Evolutionary conservation across 2,329 filamentous ascomycete genomes (phyloP), one percentile per base, ranked within the genome.

Genomic region (Claviceps capensis): DNA sequence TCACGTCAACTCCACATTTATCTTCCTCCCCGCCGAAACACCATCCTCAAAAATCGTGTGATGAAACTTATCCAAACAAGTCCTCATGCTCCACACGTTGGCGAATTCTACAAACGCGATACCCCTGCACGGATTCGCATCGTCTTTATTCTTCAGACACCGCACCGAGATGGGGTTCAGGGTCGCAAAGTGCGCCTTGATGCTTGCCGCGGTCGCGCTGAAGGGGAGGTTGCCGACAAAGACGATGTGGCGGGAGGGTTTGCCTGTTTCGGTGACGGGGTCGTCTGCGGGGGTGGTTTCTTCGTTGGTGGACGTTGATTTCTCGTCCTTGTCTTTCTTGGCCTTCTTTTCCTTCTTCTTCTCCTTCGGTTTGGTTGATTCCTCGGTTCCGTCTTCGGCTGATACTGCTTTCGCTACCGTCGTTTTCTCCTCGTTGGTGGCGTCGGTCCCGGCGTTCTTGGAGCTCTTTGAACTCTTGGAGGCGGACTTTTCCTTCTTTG

Each of bases 1-100:
- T 68, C 68, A 88, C 78, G 89, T 95, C 58, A 97, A 70, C 70
- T 96, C 91, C 26, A 96, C 86, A 64, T 95, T 96, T 62, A 97
- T 94, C 69, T 83, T 86, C 60, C 91, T 76, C 49, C 82, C 71
- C 16, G 72, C 65, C 43, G 70, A 73, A 16, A 68, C 55, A 56
- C 73, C 71, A 67, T 82, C 73, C 64, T 74, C 68, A 64, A 96
- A 94, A 57, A 77, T 76, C 54, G 81, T 85, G 70, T 96, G 90
- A 70, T 97, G 90, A 70, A 91, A 91, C 57, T 88, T 81, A 68
- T 90, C 87, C 55, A 97, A 75, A 63, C 88, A 95, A 36, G 88
- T 93, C 74, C 94, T 86, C 88, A 95, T 94, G 64, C 85, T 81
- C 68, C 90, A 86, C 69, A 83, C 94, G 59, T 82, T 78, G 57